Percentiles rank a stretch among this genome's conserved stretches.
phyloP scores from a whole-genome alignment of 164 flowering plant genomes.

The Cinnamomum chago region DNA sequence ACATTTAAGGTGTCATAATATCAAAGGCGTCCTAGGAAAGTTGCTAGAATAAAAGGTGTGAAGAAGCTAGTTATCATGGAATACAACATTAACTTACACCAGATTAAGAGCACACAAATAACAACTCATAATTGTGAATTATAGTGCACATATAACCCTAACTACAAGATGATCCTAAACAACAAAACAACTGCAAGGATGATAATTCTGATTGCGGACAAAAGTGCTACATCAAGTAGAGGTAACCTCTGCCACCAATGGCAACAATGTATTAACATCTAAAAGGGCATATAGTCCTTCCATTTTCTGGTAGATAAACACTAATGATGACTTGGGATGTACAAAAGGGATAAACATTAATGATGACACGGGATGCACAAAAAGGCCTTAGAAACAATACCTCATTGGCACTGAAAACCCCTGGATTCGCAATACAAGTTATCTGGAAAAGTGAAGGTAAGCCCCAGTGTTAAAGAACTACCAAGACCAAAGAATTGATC shows the following conservation, averaged over 20 bases:
- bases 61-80: no score
- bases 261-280: no score
- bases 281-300: no score
- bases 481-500: neutral
- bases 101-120: neutral
- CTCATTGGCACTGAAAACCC: constrained; percentile 71
- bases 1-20: no score
- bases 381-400: constrained; percentile 27
- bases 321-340: no score
- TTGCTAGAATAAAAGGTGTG: no score
- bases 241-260: no score
- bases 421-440: constrained; percentile 71
- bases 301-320: no score
- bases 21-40: no score
- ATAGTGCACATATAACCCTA: neutral
- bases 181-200: neutral
- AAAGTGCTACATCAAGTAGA: neutral
- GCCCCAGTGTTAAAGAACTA: neutral
- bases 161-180: no score
- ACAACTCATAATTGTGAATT: neutral
- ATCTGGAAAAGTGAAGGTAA: constrained; percentile 44
- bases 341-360: neutral
- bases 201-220: neutral
- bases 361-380: neutral
- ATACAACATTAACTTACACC: neutral